A percentile compares a stretch with the other conserved stretches of the same genome.
Evolutionary conservation across 2,329 filamentous ascomycete genomes (phyloP).

Genomic region (Fusarium nygamai): DNA sequence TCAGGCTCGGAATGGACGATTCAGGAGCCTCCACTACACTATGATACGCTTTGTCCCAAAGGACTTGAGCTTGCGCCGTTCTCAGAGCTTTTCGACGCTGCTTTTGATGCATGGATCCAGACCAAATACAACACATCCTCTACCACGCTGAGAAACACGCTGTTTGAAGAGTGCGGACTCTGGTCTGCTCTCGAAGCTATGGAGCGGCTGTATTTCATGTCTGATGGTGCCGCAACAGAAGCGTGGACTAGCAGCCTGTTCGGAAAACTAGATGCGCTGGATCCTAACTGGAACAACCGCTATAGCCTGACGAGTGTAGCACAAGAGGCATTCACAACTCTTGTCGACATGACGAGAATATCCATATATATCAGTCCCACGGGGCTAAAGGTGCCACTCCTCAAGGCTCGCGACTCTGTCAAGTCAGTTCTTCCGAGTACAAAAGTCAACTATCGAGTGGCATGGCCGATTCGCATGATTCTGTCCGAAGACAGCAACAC

Average conservation of each 20-base stretch:
- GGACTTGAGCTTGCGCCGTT: constrained; percentile 70
- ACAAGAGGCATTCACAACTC: constrained; percentile 73
- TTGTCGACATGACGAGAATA: constrained; percentile 70
- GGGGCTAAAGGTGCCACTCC: constrained; percentile 53
- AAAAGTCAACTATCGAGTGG: constrained; percentile 73
- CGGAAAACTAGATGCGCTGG: constrained; percentile 73
- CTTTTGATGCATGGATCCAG: constrained; percentile 81
- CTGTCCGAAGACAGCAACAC: constrained; percentile 71
- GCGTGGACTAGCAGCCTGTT: constrained; percentile 77
- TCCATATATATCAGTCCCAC: constrained; percentile 63
- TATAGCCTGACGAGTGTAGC: constrained; percentile 83
- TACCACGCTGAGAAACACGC: constrained; percentile 68
- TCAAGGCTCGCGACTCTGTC: constrained; percentile 66
- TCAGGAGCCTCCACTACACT: constrained; percentile 62
- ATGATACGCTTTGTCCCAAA: constrained; percentile 63
- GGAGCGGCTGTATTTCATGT: constrained; percentile 78
- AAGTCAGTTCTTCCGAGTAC: constrained; percentile 66
- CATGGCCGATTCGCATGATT: constrained; percentile 76
- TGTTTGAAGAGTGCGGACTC: constrained; percentile 77
- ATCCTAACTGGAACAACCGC: constrained; percentile 77
- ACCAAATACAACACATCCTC: constrained; percentile 78
- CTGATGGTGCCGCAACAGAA: constrained; percentile 75
- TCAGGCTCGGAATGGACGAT: constrained; percentile 43
- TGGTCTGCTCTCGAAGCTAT: constrained; percentile 72
- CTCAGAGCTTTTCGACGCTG: constrained; percentile 75